A percentile compares a stretch with the other conserved stretches of the same genome.
These are phyloP conservation scores for Penicillium canescens DNA, from an alignment of 495 filamentous ascomycete species.

Conservation along the genomic window DNA sequence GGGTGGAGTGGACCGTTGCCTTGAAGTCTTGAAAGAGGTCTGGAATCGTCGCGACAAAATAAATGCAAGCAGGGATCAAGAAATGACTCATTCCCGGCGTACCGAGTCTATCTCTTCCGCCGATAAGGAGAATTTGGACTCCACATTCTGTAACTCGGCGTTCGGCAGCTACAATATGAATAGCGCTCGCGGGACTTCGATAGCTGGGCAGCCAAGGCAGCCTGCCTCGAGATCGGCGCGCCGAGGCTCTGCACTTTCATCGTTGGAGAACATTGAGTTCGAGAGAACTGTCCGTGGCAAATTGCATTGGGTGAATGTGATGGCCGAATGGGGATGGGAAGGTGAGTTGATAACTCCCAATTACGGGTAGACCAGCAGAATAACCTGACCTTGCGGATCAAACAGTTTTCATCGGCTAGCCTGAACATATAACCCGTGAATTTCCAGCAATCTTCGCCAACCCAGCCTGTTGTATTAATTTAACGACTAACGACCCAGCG, in stretches of 20 bases:
- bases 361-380: not conserved
- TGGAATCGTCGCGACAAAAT: slow-evolving; percentile 59
- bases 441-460: not conserved
- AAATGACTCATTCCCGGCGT: slow-evolving; percentile 12
- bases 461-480: not conserved
- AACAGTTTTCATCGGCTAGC: slow-evolving; percentile 6
- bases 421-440: not conserved
- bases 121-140: slow-evolving; percentile 2
- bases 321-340: slow-evolving; percentile 81
- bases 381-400: not conserved
- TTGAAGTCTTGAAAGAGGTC: slow-evolving; percentile 77
- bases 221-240: slow-evolving; percentile 10
- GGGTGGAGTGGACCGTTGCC: slow-evolving; percentile 68
- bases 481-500: not conserved
- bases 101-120: slow-evolving; percentile 14
- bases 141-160: slow-evolving; percentile 5
- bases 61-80: slow-evolving; percentile 31
- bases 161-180: slow-evolving; percentile 8
- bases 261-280: slow-evolving; percentile 55
- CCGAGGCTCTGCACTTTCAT: slow-evolving; percentile 31
- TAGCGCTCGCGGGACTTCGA: slow-evolving; percentile 14
- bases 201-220: slow-evolving; percentile 1
- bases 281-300: slow-evolving; percentile 67
- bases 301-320: slow-evolving; percentile 76
- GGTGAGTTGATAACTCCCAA: slow-evolving; percentile 43